Conservation (phyloP, 768 basidiomycete species). For the Favolaschia claudopus region DNA sequence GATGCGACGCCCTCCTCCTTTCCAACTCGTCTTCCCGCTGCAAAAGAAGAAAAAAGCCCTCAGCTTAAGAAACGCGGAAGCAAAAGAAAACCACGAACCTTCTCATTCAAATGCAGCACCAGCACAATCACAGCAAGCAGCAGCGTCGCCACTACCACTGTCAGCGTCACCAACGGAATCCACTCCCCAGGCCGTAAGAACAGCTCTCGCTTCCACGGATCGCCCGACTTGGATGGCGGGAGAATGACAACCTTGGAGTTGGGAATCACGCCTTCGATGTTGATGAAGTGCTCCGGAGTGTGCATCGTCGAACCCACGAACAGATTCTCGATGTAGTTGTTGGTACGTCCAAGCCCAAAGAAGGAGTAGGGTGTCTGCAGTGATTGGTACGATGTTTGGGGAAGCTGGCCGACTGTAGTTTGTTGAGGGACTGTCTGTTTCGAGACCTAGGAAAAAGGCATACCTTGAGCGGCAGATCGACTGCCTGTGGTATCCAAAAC, state of each 20-base stretch:
- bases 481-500: conserved; percentile 90
- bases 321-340: conserved; percentile 99
- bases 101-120: conserved; percentile 89
- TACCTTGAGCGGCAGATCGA: conserved; percentile 90
- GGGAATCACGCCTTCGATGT: conserved; percentile 96
- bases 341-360: conserved; percentile 96
- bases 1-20: conserved; percentile 85
- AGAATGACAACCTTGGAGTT: conserved; percentile 97
- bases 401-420: conserved; percentile 82
- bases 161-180: conserved; percentile 97
- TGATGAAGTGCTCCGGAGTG: conserved; percentile 75
- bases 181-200: conserved; percentile 95
- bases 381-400: conserved; percentile 92
- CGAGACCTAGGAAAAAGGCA: conserved; percentile 19
- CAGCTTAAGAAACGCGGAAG: not conserved
- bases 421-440: not conserved
- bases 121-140: conserved; percentile 85
- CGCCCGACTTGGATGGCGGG: conserved; percentile 65
- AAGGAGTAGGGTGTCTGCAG: conserved; percentile 93
- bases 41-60: conserved; percentile 18
- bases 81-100: conserved; percentile 58
- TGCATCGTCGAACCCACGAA: conserved; percentile 94
- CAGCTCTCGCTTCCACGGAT: conserved; percentile 85
- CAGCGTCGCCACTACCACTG: conserved; percentile 76
- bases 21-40: conserved; percentile 96